Conservation (phyloP, 2,329 filamentous ascomycete genomes). For the Beauveria caledonica region DNA sequence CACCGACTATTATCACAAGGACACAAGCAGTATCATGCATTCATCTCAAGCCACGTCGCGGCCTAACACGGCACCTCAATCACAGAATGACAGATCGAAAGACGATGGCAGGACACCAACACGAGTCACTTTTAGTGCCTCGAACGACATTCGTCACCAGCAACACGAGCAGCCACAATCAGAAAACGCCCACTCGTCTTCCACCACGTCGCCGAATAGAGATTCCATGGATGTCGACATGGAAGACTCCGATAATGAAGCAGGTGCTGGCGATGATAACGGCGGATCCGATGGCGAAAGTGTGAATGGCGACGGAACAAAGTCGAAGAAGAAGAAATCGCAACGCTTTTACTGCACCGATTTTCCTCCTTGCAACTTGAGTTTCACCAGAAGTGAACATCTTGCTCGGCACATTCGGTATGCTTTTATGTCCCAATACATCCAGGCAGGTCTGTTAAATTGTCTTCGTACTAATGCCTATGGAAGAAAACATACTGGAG, state of each 20-base stretch:
- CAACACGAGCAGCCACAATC: background rate
- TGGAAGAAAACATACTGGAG: slow-evolving; percentile 85
- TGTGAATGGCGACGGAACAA: slow-evolving; percentile 54
- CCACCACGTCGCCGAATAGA: slow-evolving; percentile 39
- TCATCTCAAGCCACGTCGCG: slow-evolving; percentile 28
- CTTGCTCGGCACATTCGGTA: slow-evolving; percentile 88
- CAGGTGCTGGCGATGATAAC: slow-evolving; percentile 35
- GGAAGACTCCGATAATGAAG: slow-evolving; percentile 64
- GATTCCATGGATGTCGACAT: slow-evolving; percentile 66
- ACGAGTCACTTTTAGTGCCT: slow-evolving; percentile 41
- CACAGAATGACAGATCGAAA: slow-evolving; percentile 19
- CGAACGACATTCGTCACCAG: slow-evolving; percentile 41
- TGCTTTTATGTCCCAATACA: background rate
- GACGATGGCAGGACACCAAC: slow-evolving; percentile 56
- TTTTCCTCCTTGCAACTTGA: slow-evolving; percentile 86
- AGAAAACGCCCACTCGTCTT: slow-evolving; percentile 28
- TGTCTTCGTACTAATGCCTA: background rate
- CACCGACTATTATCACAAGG: slow-evolving; percentile 14
- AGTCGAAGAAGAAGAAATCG: slow-evolving; percentile 92
- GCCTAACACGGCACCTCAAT: slow-evolving; percentile 27
- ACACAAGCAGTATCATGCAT: slow-evolving; percentile 26
- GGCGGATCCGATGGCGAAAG: slow-evolving; percentile 57
- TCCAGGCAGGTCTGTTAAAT: background rate
- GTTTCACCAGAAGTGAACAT: slow-evolving; percentile 94
- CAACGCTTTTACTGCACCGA: slow-evolving; percentile 95